Conservation (phyloP, 139 green algal genomes). For the Volvox africanus region DNA sequence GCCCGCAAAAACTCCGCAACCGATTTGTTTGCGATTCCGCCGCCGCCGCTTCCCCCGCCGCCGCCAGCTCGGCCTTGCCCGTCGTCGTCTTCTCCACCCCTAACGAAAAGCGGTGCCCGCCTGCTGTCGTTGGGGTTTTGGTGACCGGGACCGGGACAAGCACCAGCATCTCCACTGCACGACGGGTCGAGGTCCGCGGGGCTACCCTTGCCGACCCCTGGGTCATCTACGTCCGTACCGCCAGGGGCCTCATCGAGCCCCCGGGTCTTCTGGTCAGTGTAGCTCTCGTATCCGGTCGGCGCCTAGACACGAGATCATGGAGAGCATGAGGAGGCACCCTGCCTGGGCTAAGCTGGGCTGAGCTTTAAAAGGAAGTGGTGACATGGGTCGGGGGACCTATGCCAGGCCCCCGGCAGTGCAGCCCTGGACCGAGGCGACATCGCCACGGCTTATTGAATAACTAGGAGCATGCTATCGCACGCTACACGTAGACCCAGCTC, state of each 20-base stretch:
- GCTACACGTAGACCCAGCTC: too few relatives aligned
- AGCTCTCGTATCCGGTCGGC: background rate
- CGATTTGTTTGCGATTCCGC: slow-evolving; percentile 48
- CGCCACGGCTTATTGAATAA: too few relatives aligned
- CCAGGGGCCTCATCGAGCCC: background rate
- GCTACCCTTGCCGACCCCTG: background rate
- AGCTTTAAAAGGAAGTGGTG: too few relatives aligned
- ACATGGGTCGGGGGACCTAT: too few relatives aligned
- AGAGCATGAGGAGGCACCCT: too few relatives aligned
- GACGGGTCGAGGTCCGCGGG: background rate
- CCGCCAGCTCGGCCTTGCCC: background rate
- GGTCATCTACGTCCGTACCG: background rate
- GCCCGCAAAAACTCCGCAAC: slow-evolving; percentile 53
- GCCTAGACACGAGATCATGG: background rate
- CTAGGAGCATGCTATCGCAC: too few relatives aligned
- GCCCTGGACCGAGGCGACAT: too few relatives aligned
- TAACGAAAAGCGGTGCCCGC: slow-evolving; percentile 6
- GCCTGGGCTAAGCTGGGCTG: too few relatives aligned
- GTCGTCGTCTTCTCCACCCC: background rate
- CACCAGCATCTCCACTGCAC: background rate
- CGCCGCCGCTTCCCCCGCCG: background rate
- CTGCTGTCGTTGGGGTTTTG: background rate
- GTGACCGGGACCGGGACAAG: too few relatives aligned
- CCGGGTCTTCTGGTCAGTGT: background rate
- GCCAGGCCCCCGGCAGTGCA: too few relatives aligned